Conservation (phyloP, 1,284 basidiomycete genomes). For the Abortiporus biennis region DNA sequence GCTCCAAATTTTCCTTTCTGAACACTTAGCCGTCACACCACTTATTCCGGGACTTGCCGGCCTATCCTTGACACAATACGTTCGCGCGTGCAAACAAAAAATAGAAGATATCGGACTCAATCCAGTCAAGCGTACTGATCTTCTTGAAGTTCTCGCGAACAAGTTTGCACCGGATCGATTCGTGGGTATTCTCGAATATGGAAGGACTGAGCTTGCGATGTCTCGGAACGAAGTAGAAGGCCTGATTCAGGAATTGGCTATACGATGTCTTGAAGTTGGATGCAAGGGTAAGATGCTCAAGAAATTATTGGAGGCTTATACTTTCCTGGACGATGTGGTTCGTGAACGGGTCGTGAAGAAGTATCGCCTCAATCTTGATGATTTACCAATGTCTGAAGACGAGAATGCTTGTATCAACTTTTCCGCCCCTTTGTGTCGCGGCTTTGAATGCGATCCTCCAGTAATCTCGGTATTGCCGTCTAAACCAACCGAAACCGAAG, state of each 20-base stretch:
- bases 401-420: slow-evolving; percentile 32
- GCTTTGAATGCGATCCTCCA: slow-evolving; percentile 29
- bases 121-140: slow-evolving; percentile 52
- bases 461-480: too few relatives aligned
- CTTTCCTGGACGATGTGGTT: slow-evolving; percentile 35
- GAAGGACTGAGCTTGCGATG: slow-evolving; percentile 40
- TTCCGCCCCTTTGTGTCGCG: slow-evolving; percentile 44
- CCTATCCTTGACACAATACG: slow-evolving; percentile 16
- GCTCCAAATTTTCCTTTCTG: slow-evolving; percentile 52
- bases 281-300: slow-evolving; percentile 68
- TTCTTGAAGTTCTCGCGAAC: slow-evolving; percentile 55
- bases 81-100: slow-evolving; percentile 27
- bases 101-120: slow-evolving; percentile 46
- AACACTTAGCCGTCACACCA: slow-evolving; percentile 7
- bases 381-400: slow-evolving; percentile 46
- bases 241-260: slow-evolving; percentile 47
- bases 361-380: slow-evolving; percentile 38
- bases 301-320: slow-evolving; percentile 42
- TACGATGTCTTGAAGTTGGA: slow-evolving; percentile 51
- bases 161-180: slow-evolving; percentile 60
- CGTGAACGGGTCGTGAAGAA: slow-evolving; percentile 37
- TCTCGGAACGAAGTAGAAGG: slow-evolving; percentile 32
- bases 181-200: slow-evolving; percentile 46
- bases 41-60: neutral
- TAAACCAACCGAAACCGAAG: too few relatives aligned